phyloP scores from a whole-genome alignment of 257 asterid species.

The Solanum corneliomulleri region DNA sequence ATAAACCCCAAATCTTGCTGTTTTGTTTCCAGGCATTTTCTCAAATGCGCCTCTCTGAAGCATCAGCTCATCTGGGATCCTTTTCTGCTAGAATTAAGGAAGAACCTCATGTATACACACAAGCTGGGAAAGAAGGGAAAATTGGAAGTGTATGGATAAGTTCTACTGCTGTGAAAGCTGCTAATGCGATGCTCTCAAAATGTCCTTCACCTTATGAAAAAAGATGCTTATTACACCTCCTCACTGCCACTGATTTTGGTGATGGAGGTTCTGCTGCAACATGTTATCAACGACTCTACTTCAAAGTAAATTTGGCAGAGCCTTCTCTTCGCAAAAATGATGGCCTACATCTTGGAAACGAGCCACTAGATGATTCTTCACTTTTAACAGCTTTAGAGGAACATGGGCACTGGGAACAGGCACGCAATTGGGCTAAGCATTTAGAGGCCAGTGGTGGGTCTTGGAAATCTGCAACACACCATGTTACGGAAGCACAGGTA shows the following conservation, averaged over 20 bases:
- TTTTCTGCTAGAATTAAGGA: slow-evolving; percentile 83
- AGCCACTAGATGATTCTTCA: slow-evolving; percentile 71
- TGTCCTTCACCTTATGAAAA: slow-evolving; percentile 90
- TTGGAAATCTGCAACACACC: slow-evolving; percentile 76
- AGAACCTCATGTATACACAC: slow-evolving; percentile 46
- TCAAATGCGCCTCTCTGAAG: slow-evolving; percentile 95
- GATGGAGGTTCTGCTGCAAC: slow-evolving; percentile 78
- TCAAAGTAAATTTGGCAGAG: slow-evolving; percentile 95
- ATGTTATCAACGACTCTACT: slow-evolving; percentile 54
- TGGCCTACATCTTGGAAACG: slow-evolving; percentile 70
- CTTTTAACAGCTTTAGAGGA: slow-evolving; percentile 68
- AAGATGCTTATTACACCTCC: slow-evolving; percentile 87
- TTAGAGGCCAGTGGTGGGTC: slow-evolving; percentile 87
- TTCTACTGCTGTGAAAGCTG: slow-evolving; percentile 80
- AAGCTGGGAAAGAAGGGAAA: slow-evolving; percentile 50
- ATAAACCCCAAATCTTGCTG: slow-evolving; percentile 4
- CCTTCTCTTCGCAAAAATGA: slow-evolving; percentile 82
- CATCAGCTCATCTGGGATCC: slow-evolving; percentile 91
- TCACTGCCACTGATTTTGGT: slow-evolving; percentile 80
- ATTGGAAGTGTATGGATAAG: slow-evolving; percentile 52
- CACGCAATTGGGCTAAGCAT: slow-evolving; percentile 92
- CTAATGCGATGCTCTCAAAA: slow-evolving; percentile 72
- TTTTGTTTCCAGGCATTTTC: slow-evolving; percentile 67
- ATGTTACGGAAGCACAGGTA: slow-evolving; percentile 98
- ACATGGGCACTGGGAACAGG: slow-evolving; percentile 95